Percentiles rank a stretch among this genome's conserved stretches.
Evolutionary conservation across 2,329 filamentous ascomycete species (phyloP).

Genomic region (Ceratocystiopsis brevicomis): DNA sequence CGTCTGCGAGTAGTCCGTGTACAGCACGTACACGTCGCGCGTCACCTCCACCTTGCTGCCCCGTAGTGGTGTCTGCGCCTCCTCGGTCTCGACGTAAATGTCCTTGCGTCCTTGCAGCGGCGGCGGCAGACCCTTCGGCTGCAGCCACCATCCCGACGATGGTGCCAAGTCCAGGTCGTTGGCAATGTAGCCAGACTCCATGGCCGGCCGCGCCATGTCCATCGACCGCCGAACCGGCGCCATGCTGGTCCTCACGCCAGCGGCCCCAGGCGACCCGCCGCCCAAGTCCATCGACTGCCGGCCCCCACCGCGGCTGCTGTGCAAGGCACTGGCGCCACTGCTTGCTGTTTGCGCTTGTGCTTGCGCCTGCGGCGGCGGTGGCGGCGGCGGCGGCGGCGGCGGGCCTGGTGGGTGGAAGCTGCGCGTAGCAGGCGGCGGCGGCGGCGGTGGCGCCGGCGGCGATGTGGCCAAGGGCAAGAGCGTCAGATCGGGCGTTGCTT

Average conservation of each 20-base stretch:
- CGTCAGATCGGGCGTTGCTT: constrained; percentile 25
- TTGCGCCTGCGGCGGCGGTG: constrained; percentile 22
- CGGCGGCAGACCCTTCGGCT: constrained; percentile 61
- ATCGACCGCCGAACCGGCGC: constrained; percentile 51
- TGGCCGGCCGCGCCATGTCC: constrained; percentile 55
- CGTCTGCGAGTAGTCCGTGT: constrained; percentile 91
- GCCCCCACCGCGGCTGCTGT: neutral
- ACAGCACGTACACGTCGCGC: constrained; percentile 73
- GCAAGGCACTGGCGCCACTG: neutral
- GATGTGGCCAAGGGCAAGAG: neutral
- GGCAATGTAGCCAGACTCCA: constrained; percentile 71
- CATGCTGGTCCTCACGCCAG: constrained; percentile 16
- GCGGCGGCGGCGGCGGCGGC: constrained; percentile 22
- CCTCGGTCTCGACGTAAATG: constrained; percentile 64
- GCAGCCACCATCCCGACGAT: constrained; percentile 70
- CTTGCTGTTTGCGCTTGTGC: neutral
- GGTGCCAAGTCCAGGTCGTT: constrained; percentile 65
- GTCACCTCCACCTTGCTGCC: constrained; percentile 54
- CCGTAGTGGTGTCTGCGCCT: constrained; percentile 49
- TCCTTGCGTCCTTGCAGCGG: constrained; percentile 68
- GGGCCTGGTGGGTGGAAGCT: constrained; percentile 3
- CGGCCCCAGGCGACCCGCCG: constrained; percentile 9
- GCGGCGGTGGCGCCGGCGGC: constrained; percentile 17
- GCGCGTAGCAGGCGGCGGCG: constrained; percentile 19
- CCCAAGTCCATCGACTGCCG: constrained; percentile 5